Base-by-base conservation (phyloP, 257 asterid species). In the Handroanthus guayacan region DNA sequence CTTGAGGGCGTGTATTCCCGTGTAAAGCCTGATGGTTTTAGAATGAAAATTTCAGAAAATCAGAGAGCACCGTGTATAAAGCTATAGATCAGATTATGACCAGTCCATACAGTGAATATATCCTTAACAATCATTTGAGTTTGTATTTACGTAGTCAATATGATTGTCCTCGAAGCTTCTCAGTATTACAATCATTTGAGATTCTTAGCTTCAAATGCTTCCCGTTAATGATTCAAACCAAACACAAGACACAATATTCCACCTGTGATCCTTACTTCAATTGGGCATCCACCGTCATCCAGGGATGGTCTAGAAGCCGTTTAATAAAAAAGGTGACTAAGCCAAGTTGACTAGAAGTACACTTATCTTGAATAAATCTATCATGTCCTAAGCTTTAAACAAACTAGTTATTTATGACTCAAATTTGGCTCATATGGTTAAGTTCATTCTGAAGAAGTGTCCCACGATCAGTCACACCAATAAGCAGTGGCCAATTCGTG, bases 1-100 rank as follows among this genome's bases (percentile, higher is more conserved):
- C 79, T 91, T 92, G 18, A 87, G 74, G 4, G 98, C 99, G 69
- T 95, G 99, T 67, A 95, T 88, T 68, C 93, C 92, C 1, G 98
- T 92, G 85, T 80, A 89, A 50, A 95, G 86, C 86, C 99, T 95
- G 88, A 65, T 25, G 31, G 31, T 25, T 25, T 25, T 25, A 25
- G 31, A 25, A 25, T 25, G 31, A 25, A 25, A 25, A 25, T 0
- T 25, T 25, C 31, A 25, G 31, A 25, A 25, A 25, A 25, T 57
- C n/a, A 17, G 51, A 54, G 39, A 64, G 57, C 67, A 37, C 51
- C 9, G 41, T 62, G 51, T 31, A 38, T 20, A 66, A 16, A 34
- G 6, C 9, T 41, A 9, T 41, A 3, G 9, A 66, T 10, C 25
- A 48, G 45, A 48, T 62, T 6, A 38, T 13, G 69, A 25, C 69